These are phyloP conservation scores for Rhynchospora tenuis DNA, from an alignment of 176 grass and related monocot species.

Conservation along the genomic window DNA sequence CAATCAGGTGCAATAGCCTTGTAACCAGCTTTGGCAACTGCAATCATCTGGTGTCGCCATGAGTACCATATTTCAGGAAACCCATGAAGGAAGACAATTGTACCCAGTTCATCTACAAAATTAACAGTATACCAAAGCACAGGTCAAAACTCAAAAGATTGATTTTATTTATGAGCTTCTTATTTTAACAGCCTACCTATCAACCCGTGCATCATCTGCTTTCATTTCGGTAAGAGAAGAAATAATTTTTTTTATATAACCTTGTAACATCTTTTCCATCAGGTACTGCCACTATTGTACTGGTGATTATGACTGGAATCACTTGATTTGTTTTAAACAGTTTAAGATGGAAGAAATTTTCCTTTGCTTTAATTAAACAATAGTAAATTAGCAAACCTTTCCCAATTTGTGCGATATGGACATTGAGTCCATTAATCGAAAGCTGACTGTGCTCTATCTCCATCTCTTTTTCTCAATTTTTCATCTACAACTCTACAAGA, in stretches of 20 bases:
- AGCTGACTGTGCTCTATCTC: conserved; percentile 30
- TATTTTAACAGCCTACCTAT: neutral
- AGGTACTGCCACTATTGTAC: neutral
- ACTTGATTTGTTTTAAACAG: neutral
- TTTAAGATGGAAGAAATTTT: neutral
- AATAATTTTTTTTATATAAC: too few relatives aligned
- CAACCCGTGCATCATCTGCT: too few relatives aligned
- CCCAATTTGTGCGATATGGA: conserved; percentile 37
- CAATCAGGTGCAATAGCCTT: conserved; percentile 29
- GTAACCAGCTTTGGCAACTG: conserved; percentile 31
- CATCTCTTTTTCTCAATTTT: neutral
- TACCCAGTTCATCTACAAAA: conserved; percentile 29
- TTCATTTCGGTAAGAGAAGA: too few relatives aligned
- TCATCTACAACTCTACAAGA: neutral
- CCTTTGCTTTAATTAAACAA: neutral
- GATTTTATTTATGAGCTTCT: neutral
- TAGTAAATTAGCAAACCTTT: conserved; percentile 1
- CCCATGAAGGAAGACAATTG: conserved; percentile 37
- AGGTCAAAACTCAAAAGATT: neutral
- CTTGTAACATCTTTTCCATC: neutral
- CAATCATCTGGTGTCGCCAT: conserved; percentile 41
- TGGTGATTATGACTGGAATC: neutral
- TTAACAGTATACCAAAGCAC: neutral
- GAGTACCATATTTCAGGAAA: conserved; percentile 52
- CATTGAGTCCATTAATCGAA: conserved; percentile 17